Conservation (phyloP, 2,329 filamentous ascomycete genomes). For the Fusarium camptoceras region DNA sequence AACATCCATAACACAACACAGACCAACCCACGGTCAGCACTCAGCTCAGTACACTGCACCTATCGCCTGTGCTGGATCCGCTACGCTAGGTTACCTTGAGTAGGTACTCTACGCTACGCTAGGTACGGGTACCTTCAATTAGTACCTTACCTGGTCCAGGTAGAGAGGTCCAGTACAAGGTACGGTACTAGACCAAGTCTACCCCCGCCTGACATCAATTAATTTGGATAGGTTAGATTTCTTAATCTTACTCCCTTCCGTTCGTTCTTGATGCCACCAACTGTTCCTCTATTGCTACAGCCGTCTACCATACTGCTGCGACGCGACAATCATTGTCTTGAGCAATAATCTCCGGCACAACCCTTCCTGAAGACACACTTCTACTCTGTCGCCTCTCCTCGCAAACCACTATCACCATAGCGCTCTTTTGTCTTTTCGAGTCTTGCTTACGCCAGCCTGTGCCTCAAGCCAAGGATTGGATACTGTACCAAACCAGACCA, state of each 20-base stretch:
- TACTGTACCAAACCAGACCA: constrained; percentile 5
- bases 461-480: constrained; percentile 30
- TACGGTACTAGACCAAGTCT: constrained; percentile 21
- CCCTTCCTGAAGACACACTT: constrained; percentile 19
- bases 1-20: constrained; percentile 1
- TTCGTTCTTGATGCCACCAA: constrained; percentile 35
- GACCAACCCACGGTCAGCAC: constrained; percentile 4
- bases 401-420: constrained; percentile 5
- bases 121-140: constrained; percentile 34
- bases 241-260: constrained; percentile 40
- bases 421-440: constrained; percentile 17
- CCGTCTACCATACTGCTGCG: constrained; percentile 4
- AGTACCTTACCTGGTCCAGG: neutral
- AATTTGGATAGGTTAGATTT: constrained; percentile 23
- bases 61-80: neutral
- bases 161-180: constrained; percentile 3
- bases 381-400: constrained; percentile 10
- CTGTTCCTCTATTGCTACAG: constrained; percentile 29
- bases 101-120: constrained; percentile 9
- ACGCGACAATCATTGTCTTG: constrained; percentile 32
- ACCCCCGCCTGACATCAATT: constrained; percentile 35
- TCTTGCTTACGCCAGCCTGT: constrained; percentile 32
- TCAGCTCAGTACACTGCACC: neutral
- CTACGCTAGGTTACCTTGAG: constrained; percentile 1
- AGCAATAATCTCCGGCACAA: constrained; percentile 23